These are phyloP conservation scores for Globisporangium barbulae DNA, from an alignment of 352 stramenopile species.

Conservation along the genomic window DNA sequence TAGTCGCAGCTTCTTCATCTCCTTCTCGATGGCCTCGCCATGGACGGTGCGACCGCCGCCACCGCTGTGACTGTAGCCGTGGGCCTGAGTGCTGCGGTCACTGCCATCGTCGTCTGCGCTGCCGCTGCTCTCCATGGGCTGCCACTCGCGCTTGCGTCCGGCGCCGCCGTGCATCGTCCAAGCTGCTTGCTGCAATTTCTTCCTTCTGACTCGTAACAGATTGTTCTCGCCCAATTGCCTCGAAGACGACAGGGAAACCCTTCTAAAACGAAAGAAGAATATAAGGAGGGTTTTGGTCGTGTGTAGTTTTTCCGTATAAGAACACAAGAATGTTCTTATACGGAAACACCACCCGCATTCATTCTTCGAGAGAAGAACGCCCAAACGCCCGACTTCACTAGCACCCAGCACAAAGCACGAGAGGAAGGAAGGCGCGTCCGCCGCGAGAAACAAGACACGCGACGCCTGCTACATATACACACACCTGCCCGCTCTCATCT, in stretches of 20 bases:
- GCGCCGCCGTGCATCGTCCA: not conserved
- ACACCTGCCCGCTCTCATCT: too few relatives aligned
- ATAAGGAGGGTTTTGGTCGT: too few relatives aligned
- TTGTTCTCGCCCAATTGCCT: not conserved
- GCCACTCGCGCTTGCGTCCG: constrained; percentile 41
- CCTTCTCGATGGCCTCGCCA: constrained; percentile 56
- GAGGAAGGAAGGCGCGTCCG: too few relatives aligned
- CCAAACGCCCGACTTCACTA: too few relatives aligned
- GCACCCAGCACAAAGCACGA: too few relatives aligned
- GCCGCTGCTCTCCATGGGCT: constrained; percentile 9
- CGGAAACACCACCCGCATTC: too few relatives aligned
- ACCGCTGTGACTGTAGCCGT: not conserved
- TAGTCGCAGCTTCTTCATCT: constrained; percentile 73
- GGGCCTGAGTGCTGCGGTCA: not conserved
- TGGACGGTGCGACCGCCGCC: not conserved
- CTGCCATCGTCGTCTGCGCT: not conserved
- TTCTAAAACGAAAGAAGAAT: not conserved
- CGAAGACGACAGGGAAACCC: not conserved
- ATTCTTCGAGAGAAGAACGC: too few relatives aligned
- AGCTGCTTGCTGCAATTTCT: constrained; percentile 1
- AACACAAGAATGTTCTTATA: too few relatives aligned
- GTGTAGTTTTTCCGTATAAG: too few relatives aligned
- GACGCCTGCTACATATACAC: not conserved
- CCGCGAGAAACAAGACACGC: too few relatives aligned
- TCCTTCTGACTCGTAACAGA: too few relatives aligned